A percentile compares a stretch with the other conserved stretches of the same genome.
These are phyloP conservation scores for Tetrapisispora arboricola DNA, from an alignment of 805 yeast genomes.

Conservation along the genomic window DNA sequence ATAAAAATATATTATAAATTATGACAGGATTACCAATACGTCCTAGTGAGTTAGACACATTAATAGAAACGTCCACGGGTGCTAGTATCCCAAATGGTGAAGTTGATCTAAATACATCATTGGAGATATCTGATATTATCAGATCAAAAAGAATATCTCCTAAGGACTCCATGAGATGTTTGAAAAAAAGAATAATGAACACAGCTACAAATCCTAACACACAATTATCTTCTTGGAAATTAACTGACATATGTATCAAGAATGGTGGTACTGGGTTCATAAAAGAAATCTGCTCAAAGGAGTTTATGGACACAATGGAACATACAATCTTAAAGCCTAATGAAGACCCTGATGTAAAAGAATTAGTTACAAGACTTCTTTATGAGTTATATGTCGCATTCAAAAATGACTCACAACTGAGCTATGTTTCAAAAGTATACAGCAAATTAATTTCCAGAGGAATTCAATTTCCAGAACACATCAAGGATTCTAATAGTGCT, in stretches of 20 bases:
- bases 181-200: constrained; percentile 59
- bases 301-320: constrained; percentile 72
- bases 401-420: constrained; percentile 52
- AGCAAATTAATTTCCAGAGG: constrained; percentile 51
- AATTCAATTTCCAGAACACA: constrained; percentile 48
- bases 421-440: constrained; percentile 55
- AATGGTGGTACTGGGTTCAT: constrained; percentile 87
- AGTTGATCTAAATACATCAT: constrained; percentile 58
- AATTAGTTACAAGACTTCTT: constrained; percentile 49
- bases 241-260: constrained; percentile 80
- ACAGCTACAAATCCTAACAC: constrained; percentile 65
- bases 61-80: constrained; percentile 69
- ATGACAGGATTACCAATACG: neutral
- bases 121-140: constrained; percentile 81
- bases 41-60: constrained; percentile 39
- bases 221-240: constrained; percentile 61
- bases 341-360: constrained; percentile 44
- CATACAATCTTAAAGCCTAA: constrained; percentile 31
- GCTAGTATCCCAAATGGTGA: constrained; percentile 91
- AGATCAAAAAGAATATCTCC: constrained; percentile 72
- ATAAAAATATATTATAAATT: neutral
- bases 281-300: constrained; percentile 67
- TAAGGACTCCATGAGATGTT: constrained; percentile 73
- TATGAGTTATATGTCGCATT: constrained; percentile 75
- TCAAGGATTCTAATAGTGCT: constrained; percentile 8